Base-by-base conservation (phyloP, 140 eudicot species). In the Flaveria floridana region DNA sequence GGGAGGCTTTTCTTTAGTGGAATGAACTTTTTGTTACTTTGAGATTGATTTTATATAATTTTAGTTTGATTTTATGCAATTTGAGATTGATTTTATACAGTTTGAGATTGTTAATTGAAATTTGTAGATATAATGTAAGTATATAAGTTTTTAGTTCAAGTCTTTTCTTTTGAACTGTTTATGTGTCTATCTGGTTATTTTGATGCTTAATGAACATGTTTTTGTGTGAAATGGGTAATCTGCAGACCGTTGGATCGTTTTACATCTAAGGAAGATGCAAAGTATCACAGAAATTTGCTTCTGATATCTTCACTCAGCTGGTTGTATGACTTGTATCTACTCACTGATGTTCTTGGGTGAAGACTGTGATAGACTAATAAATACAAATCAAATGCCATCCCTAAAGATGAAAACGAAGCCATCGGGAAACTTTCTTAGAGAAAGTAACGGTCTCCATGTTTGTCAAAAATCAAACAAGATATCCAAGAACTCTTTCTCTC, bases 361-460 rank as follows among this genome's bases (percentile, higher is more conserved):
- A 71, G 70, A 86, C 21, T 46, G 68, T 79, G 66, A 69, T 79
- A 70, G 59, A 39, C 58, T 7, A 71, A 16, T 41, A 76, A 70
- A 66, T 28, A 78, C 73, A 69, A 88, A 79, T 74, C 94, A 90
- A 87, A 94, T 94, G 99, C 97, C 99, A 87, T 90, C 99, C 64
- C 15, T 90, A 73, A 88, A 87, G 80, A 94, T 90, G 99, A 94
- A 90, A 84, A 85, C 82, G 79, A 88, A 93, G 87, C 82, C 96
- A 74, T 75, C 84, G 68, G 62, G 78, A 57, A 82, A 87, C 52
- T 77, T 88, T 84, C 59, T 72, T n/a, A 86, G 79, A 87, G 99
- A 87, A 81, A 90, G 80, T 73, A 84, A 79, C 52, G 86, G 94
- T 78, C 91, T 94, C 37, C 96, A 79, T 58, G 87, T 88, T 1